Base-by-base conservation (phyloP, 306 rosid species). In the Glycine latifolia region DNA sequence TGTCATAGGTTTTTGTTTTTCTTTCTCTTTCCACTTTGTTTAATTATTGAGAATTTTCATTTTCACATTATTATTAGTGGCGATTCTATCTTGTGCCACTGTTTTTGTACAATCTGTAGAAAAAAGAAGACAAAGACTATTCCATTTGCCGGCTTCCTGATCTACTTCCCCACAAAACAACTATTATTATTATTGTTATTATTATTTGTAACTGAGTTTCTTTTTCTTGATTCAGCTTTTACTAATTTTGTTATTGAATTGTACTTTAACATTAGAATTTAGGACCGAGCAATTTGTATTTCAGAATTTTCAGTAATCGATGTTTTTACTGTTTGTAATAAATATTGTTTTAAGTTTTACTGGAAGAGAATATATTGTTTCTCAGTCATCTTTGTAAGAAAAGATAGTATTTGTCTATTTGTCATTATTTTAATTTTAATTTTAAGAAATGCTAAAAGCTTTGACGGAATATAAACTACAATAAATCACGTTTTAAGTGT, bases 11-110 rank as follows among this genome's bases (percentile, higher is more conserved):
- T 61, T 14, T 33, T 43, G 47, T 6, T 43, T 67, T 3, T 3
- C 8, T 8, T 20, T 14, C 2, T 47, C 13, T 78, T 26, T 78
- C n/a, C 52, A 49, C 53, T 67, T 70, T 35, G 6, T 0, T 39
- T 39, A 39, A 79, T 49, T 16, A 4, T 15, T 44, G 33, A 47
- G 62, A 73, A 76, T 26, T 26, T 26, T 26, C 31, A 37, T 84
- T 73, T 63, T 63, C 43, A 75, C 60, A 82, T 43, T 37, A 26
- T 26, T 26, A 85, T 4, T 65, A 6, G 46, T 65, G 71, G 71
- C 8, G 37, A 17, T 60, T 65, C 41, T 66, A 10, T 52, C 20
- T 37, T 2, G 39, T 7, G 65, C 50, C 71, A 62, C 50, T 26
- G 5, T 20, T 47, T 60, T 75, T 61, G 48, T 66, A 35, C 12